phyloP scores from a whole-genome alignment of 164 flowering plant genomes.

The Chimonanthus praecox region DNA sequence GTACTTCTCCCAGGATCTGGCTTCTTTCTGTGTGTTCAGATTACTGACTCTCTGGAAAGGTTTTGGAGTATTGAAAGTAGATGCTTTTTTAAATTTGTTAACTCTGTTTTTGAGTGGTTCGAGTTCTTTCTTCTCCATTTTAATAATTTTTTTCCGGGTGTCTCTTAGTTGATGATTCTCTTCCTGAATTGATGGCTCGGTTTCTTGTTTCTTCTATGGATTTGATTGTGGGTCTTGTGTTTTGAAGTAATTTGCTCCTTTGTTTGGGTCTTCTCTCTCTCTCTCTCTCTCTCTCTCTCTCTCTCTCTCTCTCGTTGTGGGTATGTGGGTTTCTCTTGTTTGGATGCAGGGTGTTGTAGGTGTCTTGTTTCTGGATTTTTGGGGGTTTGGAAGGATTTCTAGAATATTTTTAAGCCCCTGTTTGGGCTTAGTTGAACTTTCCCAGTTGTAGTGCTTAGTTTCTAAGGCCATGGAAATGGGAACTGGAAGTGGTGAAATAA shows the following conservation, averaged over 20 bases:
- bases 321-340: constrained; percentile 41
- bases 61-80: neutral
- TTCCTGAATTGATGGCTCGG: neutral
- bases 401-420: neutral
- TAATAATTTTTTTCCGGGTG: neutral
- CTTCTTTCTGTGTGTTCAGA: neutral
- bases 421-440: neutral
- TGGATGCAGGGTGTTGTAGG: constrained; percentile 38
- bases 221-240: neutral
- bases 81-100: neutral
- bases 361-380: constrained; percentile 38
- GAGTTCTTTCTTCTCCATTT: neutral
- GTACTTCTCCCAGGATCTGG: neutral
- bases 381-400: constrained; percentile 26
- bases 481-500: constrained; percentile 25
- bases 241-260: neutral
- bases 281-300: too few species aligned
- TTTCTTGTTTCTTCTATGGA: neutral
- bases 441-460: constrained; percentile 5
- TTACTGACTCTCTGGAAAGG: neutral
- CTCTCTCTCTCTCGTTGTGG: constrained; percentile 3
- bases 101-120: neutral
- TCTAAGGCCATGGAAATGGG: constrained; percentile 30
- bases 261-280: neutral
- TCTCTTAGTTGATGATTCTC: neutral